Percentiles rank a stretch among this genome's conserved stretches.
phyloP scores from a whole-genome alignment of 345 rosid genomes.

The Lenwebbia sp. region DNA sequence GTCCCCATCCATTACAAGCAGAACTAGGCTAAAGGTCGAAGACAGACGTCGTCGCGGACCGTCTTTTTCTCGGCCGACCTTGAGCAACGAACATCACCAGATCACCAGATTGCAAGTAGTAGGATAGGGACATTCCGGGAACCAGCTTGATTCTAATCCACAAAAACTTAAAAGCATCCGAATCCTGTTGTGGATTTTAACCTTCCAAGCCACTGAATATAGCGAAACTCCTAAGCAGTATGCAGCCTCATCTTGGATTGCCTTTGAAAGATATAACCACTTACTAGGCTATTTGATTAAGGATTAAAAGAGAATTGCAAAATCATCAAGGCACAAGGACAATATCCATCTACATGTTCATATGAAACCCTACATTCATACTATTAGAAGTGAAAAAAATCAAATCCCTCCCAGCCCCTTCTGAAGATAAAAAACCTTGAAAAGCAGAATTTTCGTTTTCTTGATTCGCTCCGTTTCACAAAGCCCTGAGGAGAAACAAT shows the following conservation, averaged over 20 bases:
- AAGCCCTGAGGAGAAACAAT: neutral
- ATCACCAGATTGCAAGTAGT: neutral
- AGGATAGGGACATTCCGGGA: neutral
- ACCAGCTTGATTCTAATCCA: neutral
- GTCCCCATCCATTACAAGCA: neutral
- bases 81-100: neutral
- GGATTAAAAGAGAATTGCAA: neutral
- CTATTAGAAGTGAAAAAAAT: neutral
- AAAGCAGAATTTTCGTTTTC: neutral
- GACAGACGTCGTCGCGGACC: neutral
- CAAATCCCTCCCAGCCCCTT: neutral
- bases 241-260: neutral
- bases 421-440: neutral
- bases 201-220: neutral
- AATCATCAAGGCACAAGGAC: neutral
- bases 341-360: neutral
- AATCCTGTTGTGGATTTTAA: neutral
- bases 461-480: neutral
- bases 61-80: neutral
- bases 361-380: neutral
- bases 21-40: neutral
- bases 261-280: neutral
- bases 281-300: neutral
- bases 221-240: neutral
- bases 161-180: neutral